Base-by-base conservation (phyloP, 139 green algal species). In the Auxenochlorella protothecoides region DNA sequence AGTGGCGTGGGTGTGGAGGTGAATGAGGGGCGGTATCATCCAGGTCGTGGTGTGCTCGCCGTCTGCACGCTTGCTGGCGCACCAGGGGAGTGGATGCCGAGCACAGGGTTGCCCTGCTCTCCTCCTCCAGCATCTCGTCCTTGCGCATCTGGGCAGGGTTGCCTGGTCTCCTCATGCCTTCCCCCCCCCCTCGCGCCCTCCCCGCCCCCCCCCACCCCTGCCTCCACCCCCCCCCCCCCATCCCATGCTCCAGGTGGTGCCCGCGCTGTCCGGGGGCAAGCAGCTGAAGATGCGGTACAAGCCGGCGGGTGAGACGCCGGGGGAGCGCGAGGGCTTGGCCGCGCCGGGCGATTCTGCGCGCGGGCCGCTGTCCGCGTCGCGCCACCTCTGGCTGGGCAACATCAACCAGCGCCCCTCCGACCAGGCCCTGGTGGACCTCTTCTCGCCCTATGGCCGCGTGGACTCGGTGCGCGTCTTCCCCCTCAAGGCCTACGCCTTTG, bases 351-450 rank as follows among this genome's bases (percentile, higher is more conserved):
- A 65, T n/a, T 57, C 70, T 12, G 53, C 61, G 59, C 12, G 27
- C 27, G 27, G 27, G 27, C 27, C 27, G 27, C 27, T 44, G 27
- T 44, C 69, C 16, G 80, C 87, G 64, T 83, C 68, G 13, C 75
- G 87, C 54, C 87, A 94, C 80, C 79, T 96, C 66, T 92, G 87
- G 86, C 80, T 96, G 68, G 87, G 89, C 65, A 96, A 96, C 79
- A 84, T 93, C 27, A 89, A 84, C 0, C 77, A 91, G 27, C 88
- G 88, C 72, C 78, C 71, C 52, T 66, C 69, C 3, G 69, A 77
- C 68, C 85, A 93, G 76, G 67, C 76, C 3, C 77, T 89, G 6
- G 87, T 89, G 63, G 69, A 75, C 74, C 74, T 71, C 55, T 92
- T 89, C 76, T 83, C 85, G 0, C 55, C 74, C 6, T 92, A 87